phyloP scores from a whole-genome alignment of 257 asterid species.

The Nicotiana noctiflora region DNA sequence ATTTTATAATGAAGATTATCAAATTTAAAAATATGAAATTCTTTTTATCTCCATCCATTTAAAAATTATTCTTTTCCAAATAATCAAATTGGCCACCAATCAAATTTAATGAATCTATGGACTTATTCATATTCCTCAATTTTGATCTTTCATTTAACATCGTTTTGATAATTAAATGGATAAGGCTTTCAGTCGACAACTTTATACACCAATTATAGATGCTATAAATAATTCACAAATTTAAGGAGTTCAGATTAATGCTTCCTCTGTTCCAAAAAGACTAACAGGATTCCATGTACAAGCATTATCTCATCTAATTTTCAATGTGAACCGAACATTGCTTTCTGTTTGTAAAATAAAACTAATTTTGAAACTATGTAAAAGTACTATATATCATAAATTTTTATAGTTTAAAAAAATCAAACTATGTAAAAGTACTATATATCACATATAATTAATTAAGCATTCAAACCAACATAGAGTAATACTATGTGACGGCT shows the following conservation, averaged over 20 bases:
- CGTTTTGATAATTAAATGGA: background rate
- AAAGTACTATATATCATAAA: background rate
- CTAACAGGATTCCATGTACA: background rate
- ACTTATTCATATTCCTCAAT: background rate
- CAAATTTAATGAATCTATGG: background rate
- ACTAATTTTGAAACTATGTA: background rate
- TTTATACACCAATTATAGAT: background rate
- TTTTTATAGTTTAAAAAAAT: background rate
- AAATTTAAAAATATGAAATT: background rate
- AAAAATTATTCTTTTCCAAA: too few relatives aligned
- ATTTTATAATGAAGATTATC: background rate
- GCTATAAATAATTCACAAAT: background rate
- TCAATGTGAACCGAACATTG: background rate
- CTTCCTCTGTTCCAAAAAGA: background rate
- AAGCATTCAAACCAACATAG: slow-evolving; percentile 1
- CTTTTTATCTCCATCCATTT: background rate
- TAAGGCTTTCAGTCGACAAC: background rate
- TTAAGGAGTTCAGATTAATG: slow-evolving; percentile 1
- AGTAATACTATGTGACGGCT: background rate
- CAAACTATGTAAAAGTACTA: background rate
- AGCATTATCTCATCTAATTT: background rate
- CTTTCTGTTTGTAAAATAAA: background rate
- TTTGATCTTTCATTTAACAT: background rate
- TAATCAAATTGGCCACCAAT: background rate
- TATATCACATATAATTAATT: background rate